phyloP scores from a whole-genome alignment of 768 basidiomycete genomes.

The Podaxis mareebaensis region DNA sequence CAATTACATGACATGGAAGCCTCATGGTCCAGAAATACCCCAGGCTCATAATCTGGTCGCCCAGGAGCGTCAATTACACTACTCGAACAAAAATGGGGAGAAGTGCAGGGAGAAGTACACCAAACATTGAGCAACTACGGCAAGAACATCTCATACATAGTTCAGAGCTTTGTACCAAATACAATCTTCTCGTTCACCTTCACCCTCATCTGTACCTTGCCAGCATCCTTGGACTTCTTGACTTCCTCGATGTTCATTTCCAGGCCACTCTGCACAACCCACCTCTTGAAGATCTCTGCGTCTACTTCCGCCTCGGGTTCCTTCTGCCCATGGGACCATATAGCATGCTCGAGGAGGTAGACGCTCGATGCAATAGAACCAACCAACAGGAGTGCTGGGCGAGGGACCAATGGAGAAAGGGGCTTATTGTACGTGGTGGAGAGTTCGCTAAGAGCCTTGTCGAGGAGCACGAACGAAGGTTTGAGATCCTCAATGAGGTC shows the following conservation, averaged over 20 bases:
- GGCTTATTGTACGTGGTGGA: constrained; percentile 38
- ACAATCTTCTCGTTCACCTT: constrained; percentile 33
- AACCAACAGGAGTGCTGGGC: constrained; percentile 59
- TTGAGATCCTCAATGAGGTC: constrained; percentile 29
- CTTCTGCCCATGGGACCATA: constrained; percentile 48
- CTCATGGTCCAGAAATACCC: too few species aligned
- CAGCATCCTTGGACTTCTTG: constrained; percentile 25
- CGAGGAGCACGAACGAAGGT: constrained; percentile 33
- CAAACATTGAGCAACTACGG: neutral
- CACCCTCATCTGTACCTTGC: constrained; percentile 24
- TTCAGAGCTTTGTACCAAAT: constrained; percentile 28
- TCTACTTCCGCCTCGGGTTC: constrained; percentile 40
- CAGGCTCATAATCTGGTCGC: too few species aligned
- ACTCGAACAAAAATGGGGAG: too few species aligned
- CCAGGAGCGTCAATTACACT: too few species aligned
- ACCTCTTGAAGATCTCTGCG: constrained; percentile 52
- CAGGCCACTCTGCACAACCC: constrained; percentile 46
- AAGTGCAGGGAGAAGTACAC: neutral
- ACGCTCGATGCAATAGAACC: constrained; percentile 54
- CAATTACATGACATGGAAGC: too few species aligned
- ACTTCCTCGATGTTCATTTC: constrained; percentile 39
- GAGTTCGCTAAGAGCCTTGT: constrained; percentile 41
- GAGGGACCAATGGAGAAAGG: constrained; percentile 49
- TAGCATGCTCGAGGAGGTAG: constrained; percentile 68
- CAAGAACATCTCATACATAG: neutral